Evolutionary conservation across 345 rosid species (phyloP).

Genomic region (Aquilaria malaccensis): DNA sequence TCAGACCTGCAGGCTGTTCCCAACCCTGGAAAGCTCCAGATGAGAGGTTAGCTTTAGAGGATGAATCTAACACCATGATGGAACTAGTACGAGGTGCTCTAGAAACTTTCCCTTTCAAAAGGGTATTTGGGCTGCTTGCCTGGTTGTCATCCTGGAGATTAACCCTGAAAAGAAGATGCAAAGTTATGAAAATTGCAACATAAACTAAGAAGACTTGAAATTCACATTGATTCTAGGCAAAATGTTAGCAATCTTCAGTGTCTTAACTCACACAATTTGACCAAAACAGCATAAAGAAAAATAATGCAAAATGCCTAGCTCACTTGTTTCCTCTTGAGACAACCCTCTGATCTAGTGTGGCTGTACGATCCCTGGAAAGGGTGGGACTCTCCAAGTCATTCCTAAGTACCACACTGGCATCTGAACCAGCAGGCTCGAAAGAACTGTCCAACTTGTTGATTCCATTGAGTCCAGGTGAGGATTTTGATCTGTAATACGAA

Average conservation of each 20-base stretch:
- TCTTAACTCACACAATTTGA: background rate
- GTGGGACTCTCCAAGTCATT: slow-evolving; percentile 52
- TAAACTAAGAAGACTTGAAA: background rate
- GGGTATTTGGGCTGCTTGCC: slow-evolving; percentile 43
- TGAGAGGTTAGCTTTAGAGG: slow-evolving; percentile 43
- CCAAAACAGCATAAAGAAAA: slow-evolving; percentile 9
- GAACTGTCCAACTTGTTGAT: slow-evolving; percentile 56
- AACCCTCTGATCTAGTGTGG: slow-evolving; percentile 46
- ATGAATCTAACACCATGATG: slow-evolving; percentile 58
- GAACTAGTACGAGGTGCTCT: slow-evolving; percentile 65
- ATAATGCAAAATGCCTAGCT: slow-evolving; percentile 36
- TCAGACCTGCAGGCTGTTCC: slow-evolving; percentile 39
- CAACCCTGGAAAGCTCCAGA: slow-evolving; percentile 58
- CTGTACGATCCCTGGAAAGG: slow-evolving; percentile 47
- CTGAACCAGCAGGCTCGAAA: slow-evolving; percentile 57
- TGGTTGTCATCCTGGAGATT: slow-evolving; percentile 46
- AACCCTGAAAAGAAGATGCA: slow-evolving; percentile 35
- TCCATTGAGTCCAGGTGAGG: slow-evolving; percentile 52
- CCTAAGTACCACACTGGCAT: slow-evolving; percentile 41
- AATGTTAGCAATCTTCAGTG: no score
- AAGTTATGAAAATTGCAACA: slow-evolving; percentile 11
- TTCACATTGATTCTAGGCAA: no score
- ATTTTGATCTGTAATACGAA: slow-evolving; percentile 54
- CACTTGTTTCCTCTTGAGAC: slow-evolving; percentile 43
- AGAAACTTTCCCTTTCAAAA: slow-evolving; percentile 58